Evolutionary conservation across 164 flowering plant species (phyloP).

Genomic region (Sextonia rubra): DNA sequence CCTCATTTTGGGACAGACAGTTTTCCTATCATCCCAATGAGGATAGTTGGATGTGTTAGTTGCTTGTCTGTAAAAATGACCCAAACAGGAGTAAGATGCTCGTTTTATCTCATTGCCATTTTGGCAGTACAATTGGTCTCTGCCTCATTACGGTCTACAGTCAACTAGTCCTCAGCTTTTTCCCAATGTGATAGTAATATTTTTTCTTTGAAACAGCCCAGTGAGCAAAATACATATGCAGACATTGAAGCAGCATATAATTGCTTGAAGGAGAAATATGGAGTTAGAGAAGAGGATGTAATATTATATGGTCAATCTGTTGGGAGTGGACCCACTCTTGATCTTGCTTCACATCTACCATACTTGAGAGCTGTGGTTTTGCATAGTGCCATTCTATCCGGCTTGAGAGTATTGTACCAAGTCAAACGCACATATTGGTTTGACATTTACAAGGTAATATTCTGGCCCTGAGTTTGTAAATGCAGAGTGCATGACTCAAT

Average conservation of each 20-base stretch:
- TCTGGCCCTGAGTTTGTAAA: background rate
- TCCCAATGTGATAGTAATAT: background rate
- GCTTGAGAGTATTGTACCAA: conserved; percentile 83
- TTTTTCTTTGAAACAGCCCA: conserved; percentile 59
- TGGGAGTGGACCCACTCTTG: conserved; percentile 95
- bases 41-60: background rate
- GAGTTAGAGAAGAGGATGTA: conserved; percentile 76
- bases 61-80: background rate
- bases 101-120: background rate
- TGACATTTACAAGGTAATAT: conserved; percentile 88
- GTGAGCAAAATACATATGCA: conserved; percentile 81
- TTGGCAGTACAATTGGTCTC: background rate
- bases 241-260: conserved; percentile 87
- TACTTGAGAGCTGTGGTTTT: conserved; percentile 82
- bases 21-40: background rate
- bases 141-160: background rate
- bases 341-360: conserved; percentile 73
- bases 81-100: no score
- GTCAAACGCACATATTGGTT: conserved; percentile 46
- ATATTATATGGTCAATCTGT: conserved; percentile 93
- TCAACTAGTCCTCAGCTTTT: background rate
- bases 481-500: background rate
- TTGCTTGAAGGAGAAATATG: conserved; percentile 85
- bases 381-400: conserved; percentile 93
- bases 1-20: background rate